Conservation (phyloP, 2,329 filamentous ascomycete genomes). For the Cryphonectria naterciae region DNA sequence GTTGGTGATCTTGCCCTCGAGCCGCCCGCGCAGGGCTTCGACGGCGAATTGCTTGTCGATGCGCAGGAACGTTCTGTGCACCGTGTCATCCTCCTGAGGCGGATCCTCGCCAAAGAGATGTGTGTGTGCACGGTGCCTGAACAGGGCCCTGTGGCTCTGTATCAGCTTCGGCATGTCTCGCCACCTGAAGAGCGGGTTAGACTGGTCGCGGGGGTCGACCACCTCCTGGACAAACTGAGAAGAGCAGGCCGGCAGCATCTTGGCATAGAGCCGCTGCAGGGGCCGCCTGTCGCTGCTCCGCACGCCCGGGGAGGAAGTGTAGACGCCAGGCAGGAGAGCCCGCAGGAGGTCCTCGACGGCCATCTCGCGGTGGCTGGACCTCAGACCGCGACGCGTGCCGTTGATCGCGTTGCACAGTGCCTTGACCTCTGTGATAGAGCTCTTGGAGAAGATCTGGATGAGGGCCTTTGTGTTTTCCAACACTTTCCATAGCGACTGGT, state of each 20-base stretch:
- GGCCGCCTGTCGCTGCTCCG: conserved; percentile 18
- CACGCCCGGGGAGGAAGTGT: background rate
- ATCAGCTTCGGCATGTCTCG: conserved; percentile 8
- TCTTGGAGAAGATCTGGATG: conserved; percentile 8
- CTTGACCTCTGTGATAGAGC: conserved; percentile 16
- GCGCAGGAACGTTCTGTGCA: background rate
- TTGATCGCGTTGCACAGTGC: conserved; percentile 11
- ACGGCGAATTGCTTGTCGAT: conserved; percentile 13
- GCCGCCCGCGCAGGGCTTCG: conserved; percentile 10
- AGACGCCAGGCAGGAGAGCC: conserved; percentile 20
- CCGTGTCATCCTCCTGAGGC: background rate
- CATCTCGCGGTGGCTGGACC: conserved; percentile 1
- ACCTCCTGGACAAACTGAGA: conserved; percentile 12
- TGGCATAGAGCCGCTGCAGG: conserved; percentile 18
- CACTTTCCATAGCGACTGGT: conserved; percentile 5
- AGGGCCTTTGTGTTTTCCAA: conserved; percentile 5
- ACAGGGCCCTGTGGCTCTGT: background rate
- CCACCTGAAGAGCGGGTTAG: conserved; percentile 19
- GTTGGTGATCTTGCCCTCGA: conserved; percentile 13
- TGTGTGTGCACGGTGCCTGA: conserved; percentile 6
- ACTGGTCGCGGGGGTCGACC: conserved; percentile 5
- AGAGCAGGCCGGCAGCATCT: conserved; percentile 19
- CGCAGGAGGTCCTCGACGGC: conserved; percentile 18
- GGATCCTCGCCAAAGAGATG: conserved; percentile 13
- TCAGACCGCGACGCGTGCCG: background rate